Evolutionary conservation across 2,329 filamentous ascomycete genomes (phyloP).

Genomic region (Diplodia corticola): DNA sequence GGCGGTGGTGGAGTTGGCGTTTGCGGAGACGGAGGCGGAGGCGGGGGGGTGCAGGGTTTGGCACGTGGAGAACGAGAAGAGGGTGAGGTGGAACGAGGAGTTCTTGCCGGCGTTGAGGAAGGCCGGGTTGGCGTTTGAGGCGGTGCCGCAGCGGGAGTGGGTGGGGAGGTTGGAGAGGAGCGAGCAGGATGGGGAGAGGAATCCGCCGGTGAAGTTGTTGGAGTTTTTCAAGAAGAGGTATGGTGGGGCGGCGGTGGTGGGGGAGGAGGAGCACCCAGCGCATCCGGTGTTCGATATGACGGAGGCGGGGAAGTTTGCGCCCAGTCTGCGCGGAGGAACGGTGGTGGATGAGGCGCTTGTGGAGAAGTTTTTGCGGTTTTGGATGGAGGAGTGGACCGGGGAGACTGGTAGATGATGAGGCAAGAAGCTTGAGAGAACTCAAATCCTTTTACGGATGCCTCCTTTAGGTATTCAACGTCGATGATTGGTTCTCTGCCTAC

Average conservation of each 20-base stretch:
- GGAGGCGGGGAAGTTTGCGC: background rate
- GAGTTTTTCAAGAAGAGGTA: slow-evolving; percentile 58
- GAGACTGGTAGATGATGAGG: background rate
- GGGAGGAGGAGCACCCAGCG: background rate
- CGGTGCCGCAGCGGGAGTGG: slow-evolving; percentile 17
- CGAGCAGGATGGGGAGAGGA: slow-evolving; percentile 45
- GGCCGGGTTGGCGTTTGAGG: slow-evolving; percentile 36
- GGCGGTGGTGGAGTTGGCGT: slow-evolving; percentile 13
- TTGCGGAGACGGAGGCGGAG: background rate
- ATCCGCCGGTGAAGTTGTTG: slow-evolving; percentile 55
- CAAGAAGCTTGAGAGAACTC: too few species aligned
- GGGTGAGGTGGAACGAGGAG: slow-evolving; percentile 55
- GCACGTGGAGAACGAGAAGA: slow-evolving; percentile 53
- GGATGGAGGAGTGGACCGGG: background rate
- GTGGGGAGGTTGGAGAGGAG: slow-evolving; percentile 37
- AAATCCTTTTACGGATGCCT: too few species aligned
- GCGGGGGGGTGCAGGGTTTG: slow-evolving; percentile 38
- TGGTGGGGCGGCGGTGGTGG: slow-evolving; percentile 29
- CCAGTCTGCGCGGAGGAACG: background rate
- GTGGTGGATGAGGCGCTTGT: background rate
- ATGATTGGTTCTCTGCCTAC: too few species aligned
- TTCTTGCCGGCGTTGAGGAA: slow-evolving; percentile 53
- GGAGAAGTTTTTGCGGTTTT: slow-evolving; percentile 14
- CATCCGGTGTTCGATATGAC: slow-evolving; percentile 16
- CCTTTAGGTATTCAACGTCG: too few species aligned